Evolutionary conservation across 2,329 filamentous ascomycete genomes (phyloP).

Genomic region (Phyllosticta citribraziliensis): DNA sequence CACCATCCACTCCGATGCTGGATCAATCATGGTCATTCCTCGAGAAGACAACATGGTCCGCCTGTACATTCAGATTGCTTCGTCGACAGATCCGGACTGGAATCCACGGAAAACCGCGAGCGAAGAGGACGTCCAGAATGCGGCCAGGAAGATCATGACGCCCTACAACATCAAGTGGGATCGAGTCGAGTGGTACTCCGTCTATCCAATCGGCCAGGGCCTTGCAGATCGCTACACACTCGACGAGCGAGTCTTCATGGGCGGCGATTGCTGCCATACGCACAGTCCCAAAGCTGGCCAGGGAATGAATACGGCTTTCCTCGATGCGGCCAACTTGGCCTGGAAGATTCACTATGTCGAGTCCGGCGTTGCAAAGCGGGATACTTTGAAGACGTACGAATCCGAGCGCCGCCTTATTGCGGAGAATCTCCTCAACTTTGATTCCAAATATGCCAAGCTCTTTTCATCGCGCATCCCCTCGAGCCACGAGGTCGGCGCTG

Average conservation of each 20-base stretch:
- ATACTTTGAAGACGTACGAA: slow-evolving; percentile 76
- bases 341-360: slow-evolving; percentile 96
- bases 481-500: slow-evolving; percentile 61
- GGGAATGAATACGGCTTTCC: slow-evolving; percentile 53
- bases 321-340: slow-evolving; percentile 70
- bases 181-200: slow-evolving; percentile 56
- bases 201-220: slow-evolving; percentile 57
- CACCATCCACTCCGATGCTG: slow-evolving; percentile 55
- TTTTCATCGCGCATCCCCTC: slow-evolving; percentile 73
- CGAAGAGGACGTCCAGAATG: slow-evolving; percentile 47
- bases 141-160: slow-evolving; percentile 48
- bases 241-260: slow-evolving; percentile 57
- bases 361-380: slow-evolving; percentile 64
- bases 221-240: slow-evolving; percentile 56
- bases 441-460: slow-evolving; percentile 79
- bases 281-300: slow-evolving; percentile 56
- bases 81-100: slow-evolving; percentile 51
- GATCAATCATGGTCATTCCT: slow-evolving; percentile 55
- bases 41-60: slow-evolving; percentile 45
- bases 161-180: slow-evolving; percentile 55
- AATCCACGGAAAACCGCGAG: slow-evolving; percentile 51
- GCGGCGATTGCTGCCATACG: slow-evolving; percentile 55
- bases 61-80: slow-evolving; percentile 51
- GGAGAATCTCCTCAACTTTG: slow-evolving; percentile 74
- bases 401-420: slow-evolving; percentile 75